Evolutionary conservation across 305 asterid species (phyloP).

Genomic region (Ajuga reptans): DNA sequence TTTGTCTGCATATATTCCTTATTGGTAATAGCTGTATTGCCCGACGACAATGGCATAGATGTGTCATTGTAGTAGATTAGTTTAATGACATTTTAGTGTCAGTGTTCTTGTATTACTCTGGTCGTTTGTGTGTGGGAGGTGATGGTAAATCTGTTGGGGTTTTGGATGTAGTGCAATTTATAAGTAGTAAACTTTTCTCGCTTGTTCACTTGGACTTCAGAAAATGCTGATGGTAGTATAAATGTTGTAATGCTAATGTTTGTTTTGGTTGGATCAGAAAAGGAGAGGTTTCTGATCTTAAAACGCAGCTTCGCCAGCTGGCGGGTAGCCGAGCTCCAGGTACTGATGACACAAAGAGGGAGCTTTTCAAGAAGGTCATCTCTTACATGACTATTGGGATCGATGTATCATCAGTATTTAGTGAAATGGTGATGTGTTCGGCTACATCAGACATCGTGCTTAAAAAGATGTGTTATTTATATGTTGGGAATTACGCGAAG

Average conservation of each 20-base stretch:
- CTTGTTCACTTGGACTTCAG: neutral
- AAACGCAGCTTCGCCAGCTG: constrained; percentile 87
- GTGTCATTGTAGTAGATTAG: neutral
- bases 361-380: constrained; percentile 88
- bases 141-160: neutral
- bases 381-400: constrained; percentile 97
- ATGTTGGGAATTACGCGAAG: constrained; percentile 94
- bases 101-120: neutral
- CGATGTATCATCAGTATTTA: constrained; percentile 88
- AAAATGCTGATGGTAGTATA: constrained; percentile 11
- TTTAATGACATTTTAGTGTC: neutral
- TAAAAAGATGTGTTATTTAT: constrained; percentile 95
- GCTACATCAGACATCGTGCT: constrained; percentile 96
- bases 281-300: constrained; percentile 93
- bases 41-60: neutral
- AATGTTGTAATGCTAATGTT: constrained; percentile 21
- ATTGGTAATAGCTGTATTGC: neutral
- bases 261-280: constrained; percentile 45
- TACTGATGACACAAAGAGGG: constrained; percentile 83
- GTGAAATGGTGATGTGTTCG: constrained; percentile 99
- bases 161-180: neutral
- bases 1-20: neutral
- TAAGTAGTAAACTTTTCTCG: neutral
- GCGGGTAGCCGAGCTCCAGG: constrained; percentile 98
- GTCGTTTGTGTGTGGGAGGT: constrained; percentile 1